Percentiles rank a stretch among this genome's conserved stretches.
These are phyloP conservation scores for Botrytis fabae DNA, from an alignment of 2,329 filamentous ascomycete species.

Conservation along the genomic window DNA sequence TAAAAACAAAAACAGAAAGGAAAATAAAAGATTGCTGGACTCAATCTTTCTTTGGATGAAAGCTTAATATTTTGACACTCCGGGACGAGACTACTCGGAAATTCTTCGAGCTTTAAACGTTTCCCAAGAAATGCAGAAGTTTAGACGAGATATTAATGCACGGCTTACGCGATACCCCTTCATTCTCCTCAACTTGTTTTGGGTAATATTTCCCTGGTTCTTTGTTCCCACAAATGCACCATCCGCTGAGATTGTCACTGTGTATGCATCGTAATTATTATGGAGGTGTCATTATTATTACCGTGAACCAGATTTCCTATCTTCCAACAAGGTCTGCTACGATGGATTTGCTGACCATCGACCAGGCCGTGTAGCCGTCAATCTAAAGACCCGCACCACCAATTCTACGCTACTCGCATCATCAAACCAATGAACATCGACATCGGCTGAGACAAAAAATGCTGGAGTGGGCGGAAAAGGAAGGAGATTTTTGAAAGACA, in stretches of 20 bases:
- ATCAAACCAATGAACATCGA: constrained; percentile 7
- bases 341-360: background rate
- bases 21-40: background rate
- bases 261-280: background rate
- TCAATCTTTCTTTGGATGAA: background rate
- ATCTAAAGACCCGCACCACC: background rate
- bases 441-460: background rate
- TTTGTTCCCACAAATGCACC: background rate
- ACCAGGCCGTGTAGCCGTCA: constrained; percentile 11
- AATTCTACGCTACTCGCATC: background rate
- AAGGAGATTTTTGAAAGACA: constrained; percentile 3
- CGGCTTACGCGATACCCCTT: background rate
- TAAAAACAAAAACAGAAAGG: too few species aligned
- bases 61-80: background rate
- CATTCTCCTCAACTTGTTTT: background rate
- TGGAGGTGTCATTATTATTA: background rate
- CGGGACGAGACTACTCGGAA: background rate
- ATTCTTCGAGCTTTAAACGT: constrained; percentile 1
- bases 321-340: background rate
- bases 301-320: constrained; percentile 12
- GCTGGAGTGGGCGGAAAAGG: background rate
- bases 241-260: background rate
- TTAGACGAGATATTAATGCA: constrained; percentile 9
- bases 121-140: constrained; percentile 6
- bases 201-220: background rate